Conservation (phyloP, 257 asterid species). For the Leonotis leonurus region DNA sequence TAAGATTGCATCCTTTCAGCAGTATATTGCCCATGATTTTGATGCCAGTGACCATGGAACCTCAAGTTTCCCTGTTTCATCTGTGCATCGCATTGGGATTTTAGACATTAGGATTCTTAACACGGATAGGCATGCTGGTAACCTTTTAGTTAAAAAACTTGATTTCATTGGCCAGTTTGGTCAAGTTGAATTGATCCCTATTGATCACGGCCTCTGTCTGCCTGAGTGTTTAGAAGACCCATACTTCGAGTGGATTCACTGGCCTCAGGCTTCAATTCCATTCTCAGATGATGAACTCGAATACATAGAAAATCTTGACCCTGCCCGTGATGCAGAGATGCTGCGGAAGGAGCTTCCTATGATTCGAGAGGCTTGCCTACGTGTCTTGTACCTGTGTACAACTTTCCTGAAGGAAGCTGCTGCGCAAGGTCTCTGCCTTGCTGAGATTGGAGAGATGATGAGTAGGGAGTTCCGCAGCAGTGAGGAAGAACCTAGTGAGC, state of each 20-base stretch:
- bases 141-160: slow-evolving; percentile 84
- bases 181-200: slow-evolving; percentile 79
- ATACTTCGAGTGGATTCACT: slow-evolving; percentile 93
- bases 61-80: slow-evolving; percentile 85
- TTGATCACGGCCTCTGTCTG: slow-evolving; percentile 93
- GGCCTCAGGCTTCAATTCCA: slow-evolving; percentile 98
- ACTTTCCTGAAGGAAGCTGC: slow-evolving; percentile 85
- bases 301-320: slow-evolving; percentile 64
- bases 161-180: slow-evolving; percentile 74
- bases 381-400: slow-evolving; percentile 70
- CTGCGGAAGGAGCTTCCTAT: slow-evolving; percentile 75
- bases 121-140: slow-evolving; percentile 94
- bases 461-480: slow-evolving; percentile 80
- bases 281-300: slow-evolving; percentile 91
- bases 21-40: slow-evolving; percentile 77
- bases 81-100: slow-evolving; percentile 92
- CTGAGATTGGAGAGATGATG: slow-evolving; percentile 99
- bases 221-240: slow-evolving; percentile 93
- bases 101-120: slow-evolving; percentile 89
- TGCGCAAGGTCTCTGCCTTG: slow-evolving; percentile 72
- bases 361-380: slow-evolving; percentile 92
- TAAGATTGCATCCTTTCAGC: slow-evolving; percentile 93
- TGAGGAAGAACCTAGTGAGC: slow-evolving; percentile 97
- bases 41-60: slow-evolving; percentile 98
- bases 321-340: slow-evolving; percentile 64